Evolutionary conservation across 176 grass and related monocot species (phyloP).

Genomic region (maize (Zea mays)): Zm-B73-REFERENCE-NAM-5.0 NC_050105.1:92606501-92607000

Average conservation of each 20-base stretch:
- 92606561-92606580: constrained; percentile 94
- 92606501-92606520: not conserved
- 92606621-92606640: constrained; percentile 96
- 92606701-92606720: not conserved
- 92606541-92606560: constrained; percentile 52
- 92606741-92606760: constrained; percentile 65
- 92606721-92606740: constrained; percentile 7
- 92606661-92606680: not conserved
- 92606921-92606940: not conserved
- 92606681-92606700: not conserved
- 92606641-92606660: not conserved
- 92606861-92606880: not conserved
- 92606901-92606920: not conserved
- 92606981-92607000: constrained; percentile 98
- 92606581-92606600: constrained; percentile 98
- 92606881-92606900: not conserved
- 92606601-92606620: constrained; percentile 99
- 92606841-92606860: constrained; percentile 99
- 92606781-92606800: constrained; percentile 87
- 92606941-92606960: constrained; percentile 19
- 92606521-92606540: constrained; percentile 3
- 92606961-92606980: constrained; percentile 14
- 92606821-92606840: constrained; percentile 94
- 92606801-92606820: constrained; percentile 99
- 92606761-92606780: constrained; percentile 97